Percentiles rank a stretch among this genome's conserved stretches.
phyloP scores from a whole-genome alignment of 2,329 filamentous ascomycete species.

The Fusarium liriodendri region DNA sequence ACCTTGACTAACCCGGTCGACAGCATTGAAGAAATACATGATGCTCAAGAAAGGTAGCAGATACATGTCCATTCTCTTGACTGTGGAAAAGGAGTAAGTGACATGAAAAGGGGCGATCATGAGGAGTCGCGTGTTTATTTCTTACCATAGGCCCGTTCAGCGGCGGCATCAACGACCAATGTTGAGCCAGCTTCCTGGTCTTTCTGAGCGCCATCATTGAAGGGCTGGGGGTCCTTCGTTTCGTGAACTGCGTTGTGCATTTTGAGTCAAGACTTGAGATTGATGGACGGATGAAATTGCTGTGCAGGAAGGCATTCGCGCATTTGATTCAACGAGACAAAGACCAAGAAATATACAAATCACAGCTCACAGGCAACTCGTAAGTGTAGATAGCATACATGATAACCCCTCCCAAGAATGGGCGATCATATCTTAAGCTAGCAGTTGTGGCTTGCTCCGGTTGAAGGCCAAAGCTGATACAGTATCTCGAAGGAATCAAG shows the following conservation, averaged over 20 bases:
- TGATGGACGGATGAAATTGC: neutral
- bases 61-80: slow-evolving; percentile 54
- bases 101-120: neutral
- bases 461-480: neutral
- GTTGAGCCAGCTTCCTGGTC: neutral
- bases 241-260: neutral
- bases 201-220: neutral
- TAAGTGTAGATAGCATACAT: neutral
- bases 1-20: slow-evolving; percentile 21
- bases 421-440: neutral
- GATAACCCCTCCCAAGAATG: slow-evolving; percentile 2
- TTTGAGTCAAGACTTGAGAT: neutral
- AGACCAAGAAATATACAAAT: neutral
- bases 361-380: neutral
- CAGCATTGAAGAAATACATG: slow-evolving; percentile 45
- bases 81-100: neutral
- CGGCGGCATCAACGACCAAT: neutral
- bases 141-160: slow-evolving; percentile 1
- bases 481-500: neutral
- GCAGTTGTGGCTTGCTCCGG: neutral
- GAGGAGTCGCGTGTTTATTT: no score
- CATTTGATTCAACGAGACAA: neutral
- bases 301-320: neutral
- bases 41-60: slow-evolving; percentile 56
- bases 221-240: neutral